A percentile compares a stretch with the other conserved stretches of the same genome.
Conservation (phyloP, 129 eudicot species). For the Centaurea solstitialis region DNA sequence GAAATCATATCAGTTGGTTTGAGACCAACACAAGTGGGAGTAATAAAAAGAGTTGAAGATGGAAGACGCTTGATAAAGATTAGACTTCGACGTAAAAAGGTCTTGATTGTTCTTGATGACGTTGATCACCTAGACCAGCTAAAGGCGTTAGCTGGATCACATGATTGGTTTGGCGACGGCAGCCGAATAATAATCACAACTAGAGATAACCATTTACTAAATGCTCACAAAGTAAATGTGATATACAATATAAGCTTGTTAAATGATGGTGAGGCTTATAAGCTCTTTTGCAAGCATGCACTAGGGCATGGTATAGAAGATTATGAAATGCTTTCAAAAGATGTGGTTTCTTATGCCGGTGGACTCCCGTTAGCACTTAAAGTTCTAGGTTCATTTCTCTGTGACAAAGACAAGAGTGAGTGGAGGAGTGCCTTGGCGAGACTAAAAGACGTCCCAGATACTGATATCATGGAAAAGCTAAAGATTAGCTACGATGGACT, state of each 20-base stretch:
- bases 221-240: not conserved
- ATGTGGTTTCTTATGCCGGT: constrained; percentile 3
- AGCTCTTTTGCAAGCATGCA: constrained; percentile 10
- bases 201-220: not conserved
- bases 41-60: not conserved
- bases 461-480: not conserved
- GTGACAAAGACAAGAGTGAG: not conserved
- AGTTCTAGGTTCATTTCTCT: constrained; percentile 8
- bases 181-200: not conserved
- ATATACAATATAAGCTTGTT: not conserved
- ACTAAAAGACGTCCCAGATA: not conserved
- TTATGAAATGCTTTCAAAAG: not conserved
- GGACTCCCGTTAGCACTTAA: constrained; percentile 22
- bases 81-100: not conserved
- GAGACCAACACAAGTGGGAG: not conserved
- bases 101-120: not conserved
- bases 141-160: not conserved
- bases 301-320: not conserved
- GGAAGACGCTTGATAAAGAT: not conserved
- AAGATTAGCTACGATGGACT: constrained; percentile 9
- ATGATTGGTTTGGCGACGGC: not conserved
- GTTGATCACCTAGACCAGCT: not conserved
- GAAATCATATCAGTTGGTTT: not conserved
- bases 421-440: not conserved
- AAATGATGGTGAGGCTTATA: not conserved